Evolutionary conservation across 1,284 basidiomycete species (phyloP), one percentile per base, ranked within the genome.

Genomic region (Ustilago shanxiensis): DNA sequence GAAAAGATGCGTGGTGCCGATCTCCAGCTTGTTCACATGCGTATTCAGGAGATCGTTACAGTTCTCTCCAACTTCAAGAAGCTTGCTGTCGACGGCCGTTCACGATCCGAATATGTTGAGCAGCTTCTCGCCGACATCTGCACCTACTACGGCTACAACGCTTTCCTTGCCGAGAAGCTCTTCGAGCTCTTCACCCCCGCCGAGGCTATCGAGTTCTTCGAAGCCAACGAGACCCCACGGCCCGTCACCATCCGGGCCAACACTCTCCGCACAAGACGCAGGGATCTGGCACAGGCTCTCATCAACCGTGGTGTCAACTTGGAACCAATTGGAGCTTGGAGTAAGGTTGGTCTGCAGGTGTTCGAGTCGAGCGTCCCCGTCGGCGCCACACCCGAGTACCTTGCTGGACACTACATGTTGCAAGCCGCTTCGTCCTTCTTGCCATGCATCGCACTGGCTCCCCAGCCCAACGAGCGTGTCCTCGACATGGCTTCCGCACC

Each of bases 401-500:
- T 99, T 39, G 95, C 96, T 0, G 97, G 97, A 2, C 95, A 99
- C 86, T 99, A 99, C 88, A 99, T 99, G 94, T 92, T 99, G 20
- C 97, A 99, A 88, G 95, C 97, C 4, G 97, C 97, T 4, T 97
- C 95, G 7, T 98, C 95, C 0, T 98, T 99, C 90, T 89, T 99
- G n/a, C 97, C 97, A 49, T 96, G 98, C 80, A 95, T 99, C 79
- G 95, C 97, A 1, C 91, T 99, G 41, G 89, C 91, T 22, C 97
- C 97, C 18, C 93, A 96, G 84, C 95, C 95, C 1, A 90, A 93
- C 75, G 97, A 99, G 86, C 92, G 95, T 28, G 91, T 98, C 5
- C 90, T 99, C 67, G 97, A 99, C 86, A 99, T 99, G 97, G 95
- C 96, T 2, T 96, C 95, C 55, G 95, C 97, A 0, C 97, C 97